Percentiles rank a stretch among this genome's conserved stretches.
These are phyloP conservation scores for Aspergillus sp. DNA, from an alignment of 2,329 filamentous ascomycete species.

Conservation along the genomic window DNA sequence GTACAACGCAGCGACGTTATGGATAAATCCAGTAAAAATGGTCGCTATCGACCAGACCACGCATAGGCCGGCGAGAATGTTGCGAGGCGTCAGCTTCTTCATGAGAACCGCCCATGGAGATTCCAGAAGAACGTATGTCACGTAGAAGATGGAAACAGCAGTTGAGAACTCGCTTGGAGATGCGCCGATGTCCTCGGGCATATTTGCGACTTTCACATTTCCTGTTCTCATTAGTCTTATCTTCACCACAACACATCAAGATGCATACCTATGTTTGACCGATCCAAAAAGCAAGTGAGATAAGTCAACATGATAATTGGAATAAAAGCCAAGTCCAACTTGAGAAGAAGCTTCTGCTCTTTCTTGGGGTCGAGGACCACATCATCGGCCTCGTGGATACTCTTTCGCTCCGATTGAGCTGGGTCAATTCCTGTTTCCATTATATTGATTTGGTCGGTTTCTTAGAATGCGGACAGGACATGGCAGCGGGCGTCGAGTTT, in stretches of 20 bases:
- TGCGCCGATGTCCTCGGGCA: constrained; percentile 43
- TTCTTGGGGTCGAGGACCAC: constrained; percentile 39
- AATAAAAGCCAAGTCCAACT: constrained; percentile 45
- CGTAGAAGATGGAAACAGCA: constrained; percentile 50
- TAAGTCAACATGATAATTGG: constrained; percentile 55
- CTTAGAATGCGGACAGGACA: no score
- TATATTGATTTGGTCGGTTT: no score
- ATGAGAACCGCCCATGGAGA: constrained; percentile 44
- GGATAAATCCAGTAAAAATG: constrained; percentile 45
- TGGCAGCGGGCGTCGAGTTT: no score
- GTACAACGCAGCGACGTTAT: constrained; percentile 38
- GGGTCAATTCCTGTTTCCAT: background rate
- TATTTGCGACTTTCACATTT: constrained; percentile 45
- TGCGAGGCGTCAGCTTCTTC: constrained; percentile 44
- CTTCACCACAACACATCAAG: background rate
- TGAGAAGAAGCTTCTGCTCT: constrained; percentile 44
- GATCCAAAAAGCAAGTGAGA: constrained; percentile 52
- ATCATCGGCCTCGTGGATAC: constrained; percentile 16
- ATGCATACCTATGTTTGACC: constrained; percentile 46
- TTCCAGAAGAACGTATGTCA: constrained; percentile 48
- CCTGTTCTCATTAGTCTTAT: constrained; percentile 19
- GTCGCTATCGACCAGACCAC: constrained; percentile 48
- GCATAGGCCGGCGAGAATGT: constrained; percentile 35
- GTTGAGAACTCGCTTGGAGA: constrained; percentile 40
- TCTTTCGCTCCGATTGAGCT: constrained; percentile 1